Base-by-base conservation (phyloP, 495 filamentous ascomycete genomes). In the Neurospora hispaniola region DNA sequence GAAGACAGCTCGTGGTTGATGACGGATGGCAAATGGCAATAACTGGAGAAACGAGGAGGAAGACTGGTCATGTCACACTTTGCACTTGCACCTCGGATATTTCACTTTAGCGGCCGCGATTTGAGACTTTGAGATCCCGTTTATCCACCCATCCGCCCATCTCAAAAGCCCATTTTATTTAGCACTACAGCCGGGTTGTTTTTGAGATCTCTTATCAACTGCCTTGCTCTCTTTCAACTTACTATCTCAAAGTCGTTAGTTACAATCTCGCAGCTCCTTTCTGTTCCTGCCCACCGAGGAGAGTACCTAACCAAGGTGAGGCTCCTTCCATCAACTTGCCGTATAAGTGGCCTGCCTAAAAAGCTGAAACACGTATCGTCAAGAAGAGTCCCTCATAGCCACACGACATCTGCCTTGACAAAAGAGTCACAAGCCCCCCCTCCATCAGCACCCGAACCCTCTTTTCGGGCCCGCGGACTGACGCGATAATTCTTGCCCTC, bases 31-130 rank as follows among this genome's bases (percentile, higher is more conserved):
- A 59, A 59, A 59, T 14, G 69, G 27, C 12, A 70, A 44, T 20
- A 44, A 18, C 41, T 12, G 69, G 31, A 73, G 23, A 73, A 41
- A 39, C 8, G 69, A 43, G 14, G 23, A 39, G 7, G 39, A 46
- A 54, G 31, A 46, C 71, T 72, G 66, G 71, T 74, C 73, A 72
- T 71, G 73, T 74, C 70, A 59, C 48, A 74, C 73, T 16, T 31
- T n/a, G 39, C 12, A 14, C 35, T 41, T 62, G 62, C 43, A 62
- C 54, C 27, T 62, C 54, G 54, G 54, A 35, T 16, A 31, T 39
- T 8, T 35, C 23, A 18, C 54, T 62, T 35, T 8, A 12, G 27
- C 54, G 27, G 54, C 54, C 54, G 54, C 23, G 54, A 23, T 62
- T 62, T 62, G 54, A 62, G 54, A 62, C 54, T 16, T 62, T 62